These are phyloP conservation scores for Thalassiosira profunda DNA, from an alignment of 108 stramenopile species.

Conservation along the genomic window DNA sequence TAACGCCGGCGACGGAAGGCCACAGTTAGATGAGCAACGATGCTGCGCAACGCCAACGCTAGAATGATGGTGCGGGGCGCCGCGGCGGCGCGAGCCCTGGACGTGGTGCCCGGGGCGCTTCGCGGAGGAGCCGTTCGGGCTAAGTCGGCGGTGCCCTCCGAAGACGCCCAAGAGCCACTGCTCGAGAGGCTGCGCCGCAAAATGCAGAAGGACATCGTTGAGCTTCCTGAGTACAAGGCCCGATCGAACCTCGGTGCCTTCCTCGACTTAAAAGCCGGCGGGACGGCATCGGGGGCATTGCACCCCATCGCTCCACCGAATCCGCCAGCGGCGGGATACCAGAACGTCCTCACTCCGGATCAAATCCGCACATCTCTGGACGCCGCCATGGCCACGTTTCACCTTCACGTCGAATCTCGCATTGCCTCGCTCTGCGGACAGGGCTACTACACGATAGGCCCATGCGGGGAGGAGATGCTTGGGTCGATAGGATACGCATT, in stretches of 20 bases:
- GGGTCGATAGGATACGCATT: slow-evolving; percentile 56
- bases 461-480: slow-evolving; percentile 89
- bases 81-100: too few relatives aligned
- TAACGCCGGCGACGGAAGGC: too few relatives aligned
- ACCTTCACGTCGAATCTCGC: slow-evolving; percentile 80
- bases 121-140: too few relatives aligned
- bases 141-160: too few relatives aligned
- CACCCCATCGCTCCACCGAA: slow-evolving; percentile 25
- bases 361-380: slow-evolving; percentile 53
- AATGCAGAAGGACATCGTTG: slow-evolving; percentile 45
- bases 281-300: neutral
- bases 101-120: too few relatives aligned
- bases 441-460: slow-evolving; percentile 93
- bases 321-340: slow-evolving; percentile 51
- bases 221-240: slow-evolving; percentile 51
- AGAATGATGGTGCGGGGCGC: too few relatives aligned
- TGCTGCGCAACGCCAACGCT: too few relatives aligned
- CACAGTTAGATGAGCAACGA: too few relatives aligned
- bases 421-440: slow-evolving; percentile 78
- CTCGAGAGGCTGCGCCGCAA: slow-evolving; percentile 36
- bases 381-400: slow-evolving; percentile 78
- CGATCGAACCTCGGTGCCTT: slow-evolving; percentile 28
- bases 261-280: slow-evolving; percentile 20
- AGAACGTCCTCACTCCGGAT: slow-evolving; percentile 28
- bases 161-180: too few relatives aligned